Evolutionary conservation across 1,139 yeast genomes (phyloP).

Genomic region (Lodderomyces elongisporus): DNA sequence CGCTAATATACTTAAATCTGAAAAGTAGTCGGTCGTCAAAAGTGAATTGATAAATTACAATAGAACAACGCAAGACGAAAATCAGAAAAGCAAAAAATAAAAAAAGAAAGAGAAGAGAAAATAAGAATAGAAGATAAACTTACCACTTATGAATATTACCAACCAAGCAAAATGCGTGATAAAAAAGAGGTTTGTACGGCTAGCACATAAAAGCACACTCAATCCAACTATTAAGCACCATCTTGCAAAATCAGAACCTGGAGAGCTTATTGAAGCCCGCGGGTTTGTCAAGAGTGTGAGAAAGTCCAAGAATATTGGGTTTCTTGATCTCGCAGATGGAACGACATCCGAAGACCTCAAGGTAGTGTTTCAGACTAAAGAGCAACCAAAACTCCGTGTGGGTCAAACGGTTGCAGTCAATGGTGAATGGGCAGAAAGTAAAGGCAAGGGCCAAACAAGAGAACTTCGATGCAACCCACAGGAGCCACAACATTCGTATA

Average conservation of each 20-base stretch:
- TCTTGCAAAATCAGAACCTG: conserved; percentile 26
- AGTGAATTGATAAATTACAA: no score
- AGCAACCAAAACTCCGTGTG: conserved; percentile 35
- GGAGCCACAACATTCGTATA: conserved; percentile 18
- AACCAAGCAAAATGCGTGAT: no score
- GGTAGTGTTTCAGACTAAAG: conserved; percentile 45
- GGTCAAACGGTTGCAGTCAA: conserved; percentile 38
- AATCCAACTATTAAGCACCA: conserved; percentile 33
- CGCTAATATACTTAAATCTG: no score
- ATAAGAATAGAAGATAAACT: no score
- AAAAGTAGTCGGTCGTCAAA: no score
- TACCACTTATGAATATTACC: no score
- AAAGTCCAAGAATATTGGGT: conserved; percentile 68
- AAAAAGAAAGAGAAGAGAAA: no score
- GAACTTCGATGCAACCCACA: conserved; percentile 28
- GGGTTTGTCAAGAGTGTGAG: conserved; percentile 82
- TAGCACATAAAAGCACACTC: no score
- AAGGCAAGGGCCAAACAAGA: conserved; percentile 26
- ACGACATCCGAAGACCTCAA: conserved; percentile 51
- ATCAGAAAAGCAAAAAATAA: no score
- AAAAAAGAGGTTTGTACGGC: no score
- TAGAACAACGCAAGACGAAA: no score
- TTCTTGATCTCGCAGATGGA: conserved; percentile 79
- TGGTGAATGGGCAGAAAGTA: conserved; percentile 30
- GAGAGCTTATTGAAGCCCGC: conserved; percentile 17